Evolutionary conservation across 768 basidiomycete species (phyloP), one percentile per base, ranked within the genome.

Genomic region (Lentinula guzmanii): DNA sequence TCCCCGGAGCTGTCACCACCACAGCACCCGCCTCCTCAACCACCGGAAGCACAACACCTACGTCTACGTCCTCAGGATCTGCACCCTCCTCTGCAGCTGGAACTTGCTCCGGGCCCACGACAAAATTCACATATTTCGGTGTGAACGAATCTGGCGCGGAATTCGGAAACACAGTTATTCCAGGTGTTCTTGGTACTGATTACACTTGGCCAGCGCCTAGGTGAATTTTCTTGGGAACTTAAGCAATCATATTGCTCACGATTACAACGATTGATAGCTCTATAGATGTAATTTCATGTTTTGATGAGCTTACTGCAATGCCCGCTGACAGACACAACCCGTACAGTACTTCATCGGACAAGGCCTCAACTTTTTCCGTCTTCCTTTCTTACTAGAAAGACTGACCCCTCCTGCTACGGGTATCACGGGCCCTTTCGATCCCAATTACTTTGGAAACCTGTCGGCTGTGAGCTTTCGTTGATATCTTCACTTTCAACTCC

Each of bases 81-180:
- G 66, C 63, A 41, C 70, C 66, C 34, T 73, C 71, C 8, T 51
- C 59, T 50, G 67, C 67, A 5, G 61, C 68, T 16, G 58, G 64
- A 57, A 62, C 74, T 34, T 80, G 79, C 70, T 68, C 77, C 15
- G 76, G 76, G 18, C 37, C 55, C 55, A 65, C 69, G 18, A 84
- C 82, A 51, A 85, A 84, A 69, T 86, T 87, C 79, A 75, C 79
- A 67, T 84, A 71, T 75, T 85, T 86, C 63, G 86, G 85, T 70
- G 84, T 86, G 48, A 86, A 83, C 71, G 71, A 86, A 69, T 80
- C 82, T 55, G 83, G 84, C 65, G 85, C 84, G 45, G 85, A 87
- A 69, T 87, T 86, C 63, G 85, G 85, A 16, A 72, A 76, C 63
- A 72, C 65, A 11, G 71, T 66, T 16, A 75, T 79, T 65, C 85